These are phyloP conservation scores for Carex kokanica DNA, from an alignment of 176 grass and related monocot species.

Conservation along the genomic window DNA sequence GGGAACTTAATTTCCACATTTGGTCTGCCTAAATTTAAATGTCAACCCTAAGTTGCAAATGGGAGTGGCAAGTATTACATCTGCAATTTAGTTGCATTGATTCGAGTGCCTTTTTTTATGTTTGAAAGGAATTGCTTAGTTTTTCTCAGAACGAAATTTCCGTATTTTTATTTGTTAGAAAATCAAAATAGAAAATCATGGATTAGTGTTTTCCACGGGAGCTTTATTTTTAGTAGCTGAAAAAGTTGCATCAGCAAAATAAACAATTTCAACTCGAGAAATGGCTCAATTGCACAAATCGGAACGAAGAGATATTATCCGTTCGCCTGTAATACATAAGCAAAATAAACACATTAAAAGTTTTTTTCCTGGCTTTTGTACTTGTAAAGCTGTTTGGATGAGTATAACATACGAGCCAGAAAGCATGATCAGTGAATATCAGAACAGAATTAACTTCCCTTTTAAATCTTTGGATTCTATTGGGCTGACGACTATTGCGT, in stretches of 20 bases:
- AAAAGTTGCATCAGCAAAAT: no score
- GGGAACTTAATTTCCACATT: neutral
- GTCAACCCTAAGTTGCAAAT: neutral
- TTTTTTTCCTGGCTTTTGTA: no score
- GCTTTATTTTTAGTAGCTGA: no score
- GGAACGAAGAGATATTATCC: no score
- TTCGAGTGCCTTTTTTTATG: neutral
- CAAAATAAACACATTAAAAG: no score
- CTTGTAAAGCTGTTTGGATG: no score
- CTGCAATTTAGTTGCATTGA: neutral
- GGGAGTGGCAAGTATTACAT: neutral
- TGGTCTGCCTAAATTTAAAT: neutral
- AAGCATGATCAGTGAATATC: neutral
- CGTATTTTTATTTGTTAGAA: neutral
- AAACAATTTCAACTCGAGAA: no score
- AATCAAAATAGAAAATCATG: neutral
- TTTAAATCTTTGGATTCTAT: neutral
- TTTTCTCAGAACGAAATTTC: no score
- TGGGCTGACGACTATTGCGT: neutral
- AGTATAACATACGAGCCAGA: neutral
- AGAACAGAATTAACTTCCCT: neutral
- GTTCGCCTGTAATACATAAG: no score
- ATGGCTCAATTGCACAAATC: no score
- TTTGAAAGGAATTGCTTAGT: neutral
- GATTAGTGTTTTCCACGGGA: neutral